Conservation (phyloP, 306 rosid genomes). For the Fragaria ananassa region DNA sequence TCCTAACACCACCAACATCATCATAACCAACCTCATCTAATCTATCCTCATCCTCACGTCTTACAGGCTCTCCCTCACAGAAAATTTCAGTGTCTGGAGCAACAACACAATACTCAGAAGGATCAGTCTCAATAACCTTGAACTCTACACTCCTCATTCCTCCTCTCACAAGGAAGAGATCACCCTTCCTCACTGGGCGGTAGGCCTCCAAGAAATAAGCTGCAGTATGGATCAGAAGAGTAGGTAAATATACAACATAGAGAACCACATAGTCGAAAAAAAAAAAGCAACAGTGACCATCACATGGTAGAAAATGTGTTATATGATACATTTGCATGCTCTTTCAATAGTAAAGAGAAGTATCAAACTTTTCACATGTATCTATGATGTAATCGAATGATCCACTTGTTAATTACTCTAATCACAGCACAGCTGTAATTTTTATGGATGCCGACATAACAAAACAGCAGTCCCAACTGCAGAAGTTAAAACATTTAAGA, state of each 20-base stretch:
- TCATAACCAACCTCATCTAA: slow-evolving; percentile 97
- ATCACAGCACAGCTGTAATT: neutral
- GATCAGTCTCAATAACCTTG: slow-evolving; percentile 95
- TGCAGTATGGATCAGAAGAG: slow-evolving; percentile 31
- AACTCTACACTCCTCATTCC: slow-evolving; percentile 98
- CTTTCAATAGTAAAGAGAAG: neutral
- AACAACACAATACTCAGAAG: slow-evolving; percentile 89
- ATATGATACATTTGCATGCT: neutral
- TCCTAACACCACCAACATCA: slow-evolving; percentile 94
- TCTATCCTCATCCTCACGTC: slow-evolving; percentile 90
- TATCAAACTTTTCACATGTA: neutral
- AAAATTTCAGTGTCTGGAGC: slow-evolving; percentile 97
- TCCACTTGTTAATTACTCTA: neutral
- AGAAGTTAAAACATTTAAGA: neutral
- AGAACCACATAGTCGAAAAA: neutral
- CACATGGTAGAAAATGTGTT: neutral
- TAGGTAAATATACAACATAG: slow-evolving; percentile 10
- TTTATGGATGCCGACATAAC: neutral
- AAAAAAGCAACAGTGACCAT: neutral
- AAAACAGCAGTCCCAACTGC: neutral
- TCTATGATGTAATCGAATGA: neutral
- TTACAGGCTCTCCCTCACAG: slow-evolving; percentile 93
- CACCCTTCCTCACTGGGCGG: slow-evolving; percentile 93
- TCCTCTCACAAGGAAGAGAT: slow-evolving; percentile 92
- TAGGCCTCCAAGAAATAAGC: slow-evolving; percentile 94